Base-by-base conservation (phyloP, 2,329 filamentous ascomycete genomes). In the Fusarium zealandicum region DNA sequence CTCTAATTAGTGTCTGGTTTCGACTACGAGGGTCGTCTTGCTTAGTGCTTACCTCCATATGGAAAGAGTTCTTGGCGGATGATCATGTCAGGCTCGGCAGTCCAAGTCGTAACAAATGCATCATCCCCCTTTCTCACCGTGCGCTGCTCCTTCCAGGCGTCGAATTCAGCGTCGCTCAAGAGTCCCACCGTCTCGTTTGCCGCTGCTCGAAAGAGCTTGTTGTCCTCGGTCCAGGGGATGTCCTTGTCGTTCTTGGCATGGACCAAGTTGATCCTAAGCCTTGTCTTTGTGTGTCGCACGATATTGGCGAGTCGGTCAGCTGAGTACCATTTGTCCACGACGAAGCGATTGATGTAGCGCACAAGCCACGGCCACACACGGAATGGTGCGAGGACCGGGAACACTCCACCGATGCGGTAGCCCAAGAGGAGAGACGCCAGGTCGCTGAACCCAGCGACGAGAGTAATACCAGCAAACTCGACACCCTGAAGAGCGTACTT, bases 281-380 rank as follows among this genome's bases (percentile, higher is more conserved):
- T 77, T 56, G 61, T 78, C 57, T 75, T 81, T 36, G 81, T 86
- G 60, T 74, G 71, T 33, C 72, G 75, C 12, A 83, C 81, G 62
- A 85, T 74, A 38, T 80, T 83, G 46, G 78, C 76, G 9, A 97
- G 76, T 4, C 93, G 82, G 22, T 82, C 78, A 1, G 83, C 83
- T 0, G 90, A 92, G 40, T 85, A 80, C 95, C 95, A 99, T 54
- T 82, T 86, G 67, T 98, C 93, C n/a, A 89, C 78, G 11, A 96
- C 81, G 46, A 82, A 82, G 8, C 76, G 71, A 14, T 86, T 77
- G 6, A 96, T 76, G 66, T 82, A 82, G 5, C 78, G 77, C 40
- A 89, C 77, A 13, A 93, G 69, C 11, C 80, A 78, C 0, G 90
- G 90, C 70, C 90, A 90, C 3, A 78, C 75, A 6, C 83, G 77